These are phyloP conservation scores for Rhododendron kiyosumense DNA, from an alignment of 148 eudicot genomes.

Conservation along the genomic window DNA sequence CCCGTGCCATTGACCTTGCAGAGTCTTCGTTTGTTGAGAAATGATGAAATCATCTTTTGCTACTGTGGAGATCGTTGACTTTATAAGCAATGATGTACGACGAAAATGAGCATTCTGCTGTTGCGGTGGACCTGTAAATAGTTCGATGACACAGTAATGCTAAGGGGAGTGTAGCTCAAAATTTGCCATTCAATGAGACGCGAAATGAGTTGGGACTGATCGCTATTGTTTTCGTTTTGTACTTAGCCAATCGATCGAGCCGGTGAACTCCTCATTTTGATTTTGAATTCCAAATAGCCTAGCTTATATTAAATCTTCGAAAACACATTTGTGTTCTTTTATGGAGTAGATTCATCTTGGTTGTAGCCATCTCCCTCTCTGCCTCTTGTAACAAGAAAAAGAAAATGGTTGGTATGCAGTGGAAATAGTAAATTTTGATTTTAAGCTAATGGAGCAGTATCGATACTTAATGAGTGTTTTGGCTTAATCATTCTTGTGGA, in stretches of 20 bases:
- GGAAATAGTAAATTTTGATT: no score
- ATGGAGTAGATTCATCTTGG: neutral
- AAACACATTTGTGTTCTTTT: neutral
- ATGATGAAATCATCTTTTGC: slow-evolving; percentile 5
- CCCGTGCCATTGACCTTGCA: slow-evolving; percentile 94
- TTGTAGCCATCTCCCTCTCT: neutral
- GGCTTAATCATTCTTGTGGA: no score
- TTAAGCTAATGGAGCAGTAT: neutral
- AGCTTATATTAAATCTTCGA: no score
- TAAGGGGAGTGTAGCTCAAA: neutral
- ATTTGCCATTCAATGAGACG: neutral
- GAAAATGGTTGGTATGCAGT: neutral
- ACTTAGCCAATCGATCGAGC: neutral
- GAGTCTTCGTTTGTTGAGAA: slow-evolving; percentile 80
- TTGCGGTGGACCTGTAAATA: neutral
- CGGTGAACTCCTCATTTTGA: neutral
- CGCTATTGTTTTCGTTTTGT: neutral
- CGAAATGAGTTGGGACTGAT: neutral
- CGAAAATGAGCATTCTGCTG: neutral
- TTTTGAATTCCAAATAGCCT: no score
- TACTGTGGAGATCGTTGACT: neutral
- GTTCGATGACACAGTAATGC: neutral
- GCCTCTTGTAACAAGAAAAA: neutral
- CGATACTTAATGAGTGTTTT: no score
- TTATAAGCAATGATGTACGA: neutral